Base-by-base conservation (phyloP, 2,329 filamentous ascomycete species). In the Claviceps sp. region DNA sequence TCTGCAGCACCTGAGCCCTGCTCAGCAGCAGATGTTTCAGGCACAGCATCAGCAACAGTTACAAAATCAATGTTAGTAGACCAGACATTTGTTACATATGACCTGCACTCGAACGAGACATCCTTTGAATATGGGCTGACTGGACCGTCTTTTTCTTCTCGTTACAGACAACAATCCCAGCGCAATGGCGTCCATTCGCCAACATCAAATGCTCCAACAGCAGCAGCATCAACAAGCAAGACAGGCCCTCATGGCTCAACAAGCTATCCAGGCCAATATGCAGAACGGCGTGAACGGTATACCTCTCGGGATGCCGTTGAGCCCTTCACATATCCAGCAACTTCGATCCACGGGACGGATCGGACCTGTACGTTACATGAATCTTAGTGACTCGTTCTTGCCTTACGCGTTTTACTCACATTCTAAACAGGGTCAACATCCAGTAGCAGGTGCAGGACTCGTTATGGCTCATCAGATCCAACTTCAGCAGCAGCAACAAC, bases 1-100 rank as follows among this genome's bases (percentile, higher is more conserved):
- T 17, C 69, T 89, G 60, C 82, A 84, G 62, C 86, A 90, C 63
- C 65, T 89, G 51, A 86, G 75, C 62, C 83, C 84, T 43, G 74
- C 70, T 50, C 74, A 77, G 60, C 70, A 71, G 54, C 78, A 80
- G 57, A 70, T 82, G 63, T 75, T 81, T 55, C 79, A 78, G 52
- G 77, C 79, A 55, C 72, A 74, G 46, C 72, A 76, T 49, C 59
- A 61, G 50, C 67, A 69, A 40, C 59, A 65, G 52, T 58, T 66
- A 50, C 64, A 68, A 42, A 60, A 60, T 16, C 65, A 68, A 56
- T 68, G 67, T 68, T 63, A 43, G 62, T 61, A 37, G 24, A 44
- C 37, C 16, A 50, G 22, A 16, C 47, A 49, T 34, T 24, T 34
- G 26, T 38, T 16, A 17, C n/a, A 10, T 16, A 8, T 16, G 10